A percentile compares a stretch with the other conserved stretches of the same genome.
Evolutionary conservation across 108 stramenopile species (phyloP).

Genomic region (Aurantiochytrium sp.): DNA sequence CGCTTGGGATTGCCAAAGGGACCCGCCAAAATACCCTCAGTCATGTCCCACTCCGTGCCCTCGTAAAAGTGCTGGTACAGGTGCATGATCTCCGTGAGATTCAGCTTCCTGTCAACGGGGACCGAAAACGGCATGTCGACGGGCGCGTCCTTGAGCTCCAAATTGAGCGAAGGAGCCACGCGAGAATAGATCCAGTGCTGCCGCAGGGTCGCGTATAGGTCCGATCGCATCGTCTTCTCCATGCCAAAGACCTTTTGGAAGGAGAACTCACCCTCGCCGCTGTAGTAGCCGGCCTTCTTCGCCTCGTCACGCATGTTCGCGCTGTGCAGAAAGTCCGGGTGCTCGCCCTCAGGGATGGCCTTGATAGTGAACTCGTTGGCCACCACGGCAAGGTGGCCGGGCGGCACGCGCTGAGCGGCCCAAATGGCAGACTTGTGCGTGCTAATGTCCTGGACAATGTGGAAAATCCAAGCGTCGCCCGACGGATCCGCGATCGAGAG

Average conservation of each 20-base stretch:
- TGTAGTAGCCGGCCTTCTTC: slow-evolving; percentile 47
- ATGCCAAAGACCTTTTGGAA: slow-evolving; percentile 25
- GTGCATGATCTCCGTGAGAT: slow-evolving; percentile 41
- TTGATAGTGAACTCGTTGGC: slow-evolving; percentile 70
- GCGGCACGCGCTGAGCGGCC: slow-evolving; percentile 69
- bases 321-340: slow-evolving; percentile 59
- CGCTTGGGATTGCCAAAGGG: slow-evolving; percentile 26
- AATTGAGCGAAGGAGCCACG: slow-evolving; percentile 25
- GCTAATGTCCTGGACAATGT: slow-evolving; percentile 63
- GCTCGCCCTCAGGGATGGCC: slow-evolving; percentile 50
- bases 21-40: slow-evolving; percentile 32
- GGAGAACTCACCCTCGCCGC: slow-evolving; percentile 42
- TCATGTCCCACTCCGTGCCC: slow-evolving; percentile 57
- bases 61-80: slow-evolving; percentile 63
- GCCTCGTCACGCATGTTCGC: slow-evolving; percentile 60
- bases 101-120: slow-evolving; percentile 35
- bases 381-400: slow-evolving; percentile 58
- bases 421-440: slow-evolving; percentile 66
- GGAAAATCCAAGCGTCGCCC: slow-evolving; percentile 69
- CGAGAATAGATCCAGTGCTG: slow-evolving; percentile 36
- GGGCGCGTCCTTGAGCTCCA: slow-evolving; percentile 48
- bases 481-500: slow-evolving; percentile 57
- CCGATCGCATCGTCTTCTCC: background rate
- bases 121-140: slow-evolving; percentile 59
- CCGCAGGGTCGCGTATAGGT: slow-evolving; percentile 39